Conservation (phyloP, 1,284 basidiomycete species). For the Puccinia polysora region DNA sequence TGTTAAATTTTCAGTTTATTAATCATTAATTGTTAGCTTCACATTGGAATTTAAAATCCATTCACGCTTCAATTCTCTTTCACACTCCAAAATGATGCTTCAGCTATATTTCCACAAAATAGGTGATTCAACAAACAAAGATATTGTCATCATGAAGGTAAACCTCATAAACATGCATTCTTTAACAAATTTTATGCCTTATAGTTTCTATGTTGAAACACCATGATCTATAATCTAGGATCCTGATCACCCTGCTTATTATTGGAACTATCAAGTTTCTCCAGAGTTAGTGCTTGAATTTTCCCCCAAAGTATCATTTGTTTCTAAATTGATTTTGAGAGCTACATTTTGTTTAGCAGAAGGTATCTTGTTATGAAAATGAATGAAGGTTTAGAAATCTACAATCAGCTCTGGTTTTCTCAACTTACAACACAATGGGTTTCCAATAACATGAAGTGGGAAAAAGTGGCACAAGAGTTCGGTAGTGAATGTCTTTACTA, state of each 20-base stretch:
- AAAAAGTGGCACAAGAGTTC: slow-evolving; percentile 64
- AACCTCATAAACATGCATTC: neutral
- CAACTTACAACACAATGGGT: slow-evolving; percentile 63
- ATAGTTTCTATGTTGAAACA: too few relatives aligned
- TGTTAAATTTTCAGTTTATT: neutral
- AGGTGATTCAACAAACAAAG: slow-evolving; percentile 22
- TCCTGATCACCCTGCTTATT: slow-evolving; percentile 61
- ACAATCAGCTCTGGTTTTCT: slow-evolving; percentile 68
- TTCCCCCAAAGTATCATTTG: neutral
- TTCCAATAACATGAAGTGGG: slow-evolving; percentile 64
- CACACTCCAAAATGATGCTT: neutral
- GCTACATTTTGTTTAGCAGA: slow-evolving; percentile 44
- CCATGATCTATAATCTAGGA: too few relatives aligned
- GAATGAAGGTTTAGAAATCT: slow-evolving; percentile 62
- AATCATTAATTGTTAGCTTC: neutral
- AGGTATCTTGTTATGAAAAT: slow-evolving; percentile 62
- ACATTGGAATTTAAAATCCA: neutral
- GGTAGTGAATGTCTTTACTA: slow-evolving; percentile 59
- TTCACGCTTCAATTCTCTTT: too few relatives aligned
- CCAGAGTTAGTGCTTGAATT: slow-evolving; percentile 57
- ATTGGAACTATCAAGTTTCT: slow-evolving; percentile 62
- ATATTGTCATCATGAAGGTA: slow-evolving; percentile 14
- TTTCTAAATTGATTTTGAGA: neutral
- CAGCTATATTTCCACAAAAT: slow-evolving; percentile 30
- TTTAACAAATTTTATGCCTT: too few relatives aligned